Conservation (phyloP, 495 filamentous ascomycete genomes). For the Penicillium ucsense region DNA sequence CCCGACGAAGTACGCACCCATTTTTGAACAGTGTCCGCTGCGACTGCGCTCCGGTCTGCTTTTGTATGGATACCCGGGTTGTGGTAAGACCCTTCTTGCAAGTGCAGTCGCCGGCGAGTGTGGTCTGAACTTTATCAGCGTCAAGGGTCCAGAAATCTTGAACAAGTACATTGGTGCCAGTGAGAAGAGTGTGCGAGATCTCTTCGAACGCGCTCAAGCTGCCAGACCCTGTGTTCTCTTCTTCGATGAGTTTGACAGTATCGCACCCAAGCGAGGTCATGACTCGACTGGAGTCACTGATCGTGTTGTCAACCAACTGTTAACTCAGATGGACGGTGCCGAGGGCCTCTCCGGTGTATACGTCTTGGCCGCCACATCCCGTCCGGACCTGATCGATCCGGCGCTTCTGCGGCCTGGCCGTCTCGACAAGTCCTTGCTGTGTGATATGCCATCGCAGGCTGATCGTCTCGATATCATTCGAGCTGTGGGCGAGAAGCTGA, state of each 20-base stretch:
- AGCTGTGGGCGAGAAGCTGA: conserved; percentile 70
- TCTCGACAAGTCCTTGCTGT: conserved; percentile 82
- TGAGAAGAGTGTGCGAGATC: conserved; percentile 87
- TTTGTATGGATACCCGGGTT: conserved; percentile 90
- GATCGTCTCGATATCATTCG: conserved; percentile 82
- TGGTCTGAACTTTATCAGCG: conserved; percentile 93
- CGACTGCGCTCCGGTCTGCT: conserved; percentile 85
- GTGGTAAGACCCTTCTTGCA: conserved; percentile 90
- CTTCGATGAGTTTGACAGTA: conserved; percentile 97
- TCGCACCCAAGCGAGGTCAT: conserved; percentile 93
- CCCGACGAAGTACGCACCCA: conserved; percentile 94
- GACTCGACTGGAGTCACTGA: conserved; percentile 96
- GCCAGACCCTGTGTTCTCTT: conserved; percentile 89
- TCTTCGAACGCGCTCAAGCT: conserved; percentile 85
- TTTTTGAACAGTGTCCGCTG: conserved; percentile 90
- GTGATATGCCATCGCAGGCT: conserved; percentile 68
- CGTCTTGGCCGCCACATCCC: conserved; percentile 82
- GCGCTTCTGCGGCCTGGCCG: conserved; percentile 82
- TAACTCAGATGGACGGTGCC: conserved; percentile 98
- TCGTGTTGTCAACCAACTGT: conserved; percentile 93
- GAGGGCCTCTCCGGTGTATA: conserved; percentile 92
- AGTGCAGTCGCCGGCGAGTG: conserved; percentile 93
- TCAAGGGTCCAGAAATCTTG: conserved; percentile 94
- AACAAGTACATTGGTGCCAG: conserved; percentile 98
- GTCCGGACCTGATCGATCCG: conserved; percentile 91